Percentiles rank a stretch among this genome's conserved stretches.
Evolutionary conservation across 139 green algal species (phyloP).

Genomic region (Chlorella vulgaris): DNA sequence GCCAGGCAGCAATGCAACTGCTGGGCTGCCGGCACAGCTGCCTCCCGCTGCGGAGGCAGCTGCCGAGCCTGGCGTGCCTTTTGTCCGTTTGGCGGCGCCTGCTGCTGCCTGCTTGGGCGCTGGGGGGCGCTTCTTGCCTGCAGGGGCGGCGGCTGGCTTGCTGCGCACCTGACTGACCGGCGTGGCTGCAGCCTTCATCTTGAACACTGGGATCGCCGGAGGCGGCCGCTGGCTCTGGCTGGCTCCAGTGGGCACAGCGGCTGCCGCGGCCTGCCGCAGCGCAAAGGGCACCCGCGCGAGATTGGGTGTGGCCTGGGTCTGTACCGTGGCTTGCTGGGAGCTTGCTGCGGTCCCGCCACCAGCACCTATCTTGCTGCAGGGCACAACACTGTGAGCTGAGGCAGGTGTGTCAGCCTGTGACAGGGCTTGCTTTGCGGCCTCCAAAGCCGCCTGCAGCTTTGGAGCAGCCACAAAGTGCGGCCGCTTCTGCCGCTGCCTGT

Average conservation of each 20-base stretch:
- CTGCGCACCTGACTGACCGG: constrained; percentile 17
- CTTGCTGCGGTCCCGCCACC: background rate
- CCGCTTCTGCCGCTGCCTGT: background rate
- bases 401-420: background rate
- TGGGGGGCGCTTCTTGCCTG: background rate
- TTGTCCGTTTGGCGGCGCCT: background rate
- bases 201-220: background rate
- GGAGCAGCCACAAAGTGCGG: background rate
- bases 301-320: too few relatives aligned
- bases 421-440: background rate
- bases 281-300: background rate
- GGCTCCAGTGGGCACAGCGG: background rate
- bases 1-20: background rate
- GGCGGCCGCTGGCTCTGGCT: too few relatives aligned
- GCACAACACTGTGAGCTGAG: background rate
- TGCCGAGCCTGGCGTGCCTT: background rate
- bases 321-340: too few relatives aligned
- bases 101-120: background rate
- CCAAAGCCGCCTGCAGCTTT: constrained; percentile 3
- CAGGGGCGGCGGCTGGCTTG: background rate
- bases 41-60: background rate
- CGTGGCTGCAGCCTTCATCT: too few relatives aligned
- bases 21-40: background rate
- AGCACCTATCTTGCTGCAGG: too few relatives aligned
- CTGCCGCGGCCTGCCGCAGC: background rate